A percentile compares a stretch with the other conserved stretches of the same genome.
Conservation (phyloP, 805 yeast genomes). For the Kuraishia hungarica region DNA sequence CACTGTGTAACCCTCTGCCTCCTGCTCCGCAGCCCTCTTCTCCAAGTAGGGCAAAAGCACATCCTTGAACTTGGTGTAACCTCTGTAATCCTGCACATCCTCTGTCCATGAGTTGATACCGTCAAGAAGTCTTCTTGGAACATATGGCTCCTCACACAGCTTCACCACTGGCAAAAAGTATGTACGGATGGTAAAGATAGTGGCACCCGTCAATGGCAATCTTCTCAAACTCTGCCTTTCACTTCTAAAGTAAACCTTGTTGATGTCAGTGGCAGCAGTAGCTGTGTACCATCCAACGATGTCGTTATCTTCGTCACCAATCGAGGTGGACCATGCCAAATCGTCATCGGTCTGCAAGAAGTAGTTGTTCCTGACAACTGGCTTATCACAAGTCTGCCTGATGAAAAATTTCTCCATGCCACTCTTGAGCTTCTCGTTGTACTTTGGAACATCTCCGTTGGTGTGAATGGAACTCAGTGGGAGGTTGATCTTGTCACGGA, state of each 20-base stretch:
- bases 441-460: constrained; percentile 62
- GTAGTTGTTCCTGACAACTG: constrained; percentile 61
- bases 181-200: constrained; percentile 54
- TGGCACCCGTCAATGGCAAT: constrained; percentile 50
- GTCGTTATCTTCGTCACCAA: constrained; percentile 46
- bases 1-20: constrained; percentile 27
- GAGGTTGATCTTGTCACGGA: constrained; percentile 48
- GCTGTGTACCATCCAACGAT: constrained; percentile 63
- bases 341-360: constrained; percentile 57
- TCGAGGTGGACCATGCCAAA: constrained; percentile 56
- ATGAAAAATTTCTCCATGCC: constrained; percentile 64
- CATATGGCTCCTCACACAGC: constrained; percentile 48
- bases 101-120: constrained; percentile 53
- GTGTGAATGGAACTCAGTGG: constrained; percentile 54
- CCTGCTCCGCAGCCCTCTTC: constrained; percentile 39
- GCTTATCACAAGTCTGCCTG: constrained; percentile 47
- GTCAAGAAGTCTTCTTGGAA: constrained; percentile 51
- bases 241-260: constrained; percentile 45
- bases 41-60: constrained; percentile 47
- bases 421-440: constrained; percentile 42
- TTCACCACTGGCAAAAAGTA: constrained; percentile 49
- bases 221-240: constrained; percentile 60
- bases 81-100: constrained; percentile 55
- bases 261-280: constrained; percentile 33
- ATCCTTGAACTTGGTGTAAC: constrained; percentile 44